A percentile compares a stretch with the other conserved stretches of the same genome.
Conservation (phyloP, 768 basidiomycete genomes). For the Trametes meyenii region DNA sequence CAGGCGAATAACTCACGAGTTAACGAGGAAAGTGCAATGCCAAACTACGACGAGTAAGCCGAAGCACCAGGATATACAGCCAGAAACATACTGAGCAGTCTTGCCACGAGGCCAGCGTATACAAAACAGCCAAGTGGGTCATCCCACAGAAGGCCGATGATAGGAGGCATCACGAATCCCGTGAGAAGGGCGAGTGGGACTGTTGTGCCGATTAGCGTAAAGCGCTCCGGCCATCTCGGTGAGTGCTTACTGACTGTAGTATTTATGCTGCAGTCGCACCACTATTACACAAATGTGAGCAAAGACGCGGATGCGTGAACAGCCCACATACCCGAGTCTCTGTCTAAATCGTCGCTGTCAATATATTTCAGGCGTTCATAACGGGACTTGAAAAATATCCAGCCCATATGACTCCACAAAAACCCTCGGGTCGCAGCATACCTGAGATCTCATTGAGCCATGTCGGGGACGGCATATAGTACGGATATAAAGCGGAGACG, state of each 20-base stretch:
- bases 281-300: conserved; percentile 42
- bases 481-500: conserved; percentile 25
- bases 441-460: conserved; percentile 33
- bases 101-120: conserved; percentile 69
- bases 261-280: conserved; percentile 68
- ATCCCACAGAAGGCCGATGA: conserved; percentile 59
- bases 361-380: conserved; percentile 65
- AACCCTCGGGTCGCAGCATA: conserved; percentile 77
- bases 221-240: background rate
- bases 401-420: conserved; percentile 80
- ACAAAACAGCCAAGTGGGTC: conserved; percentile 70
- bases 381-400: conserved; percentile 80
- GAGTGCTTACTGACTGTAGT: conserved; percentile 51
- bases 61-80: background rate
- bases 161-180: conserved; percentile 60
- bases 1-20: conserved; percentile 51
- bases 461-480: background rate
- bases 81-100: conserved; percentile 54
- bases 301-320: background rate
- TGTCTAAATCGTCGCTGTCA: conserved; percentile 68
- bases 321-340: conserved; percentile 58
- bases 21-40: conserved; percentile 74
- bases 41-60: conserved; percentile 43
- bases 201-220: conserved; percentile 28
- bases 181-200: conserved; percentile 62